Conservation (phyloP, 164 flowering plant species). For the Liquidambar formosana region DNA sequence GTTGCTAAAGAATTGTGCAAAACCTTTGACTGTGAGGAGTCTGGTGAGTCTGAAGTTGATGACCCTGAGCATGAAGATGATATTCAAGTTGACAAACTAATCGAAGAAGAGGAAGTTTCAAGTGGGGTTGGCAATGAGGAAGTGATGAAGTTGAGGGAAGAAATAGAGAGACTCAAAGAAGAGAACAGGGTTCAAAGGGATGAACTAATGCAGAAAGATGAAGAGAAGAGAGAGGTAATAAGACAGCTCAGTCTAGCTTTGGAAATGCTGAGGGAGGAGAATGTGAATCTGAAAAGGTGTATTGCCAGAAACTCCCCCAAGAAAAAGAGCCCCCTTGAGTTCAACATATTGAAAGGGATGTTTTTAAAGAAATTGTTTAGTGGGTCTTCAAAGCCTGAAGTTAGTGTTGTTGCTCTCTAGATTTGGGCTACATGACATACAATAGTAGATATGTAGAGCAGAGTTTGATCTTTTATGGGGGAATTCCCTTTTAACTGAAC, state of each 20-base stretch:
- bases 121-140: constrained; percentile 26
- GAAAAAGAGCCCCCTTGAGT: constrained; percentile 37
- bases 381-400: constrained; percentile 18
- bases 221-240: constrained; percentile 86
- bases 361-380: constrained; percentile 49
- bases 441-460: not conserved
- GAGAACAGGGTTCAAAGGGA: constrained; percentile 54
- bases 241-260: constrained; percentile 72
- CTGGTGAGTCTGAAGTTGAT: constrained; percentile 57
- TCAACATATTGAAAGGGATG: constrained; percentile 35
- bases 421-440: not conserved
- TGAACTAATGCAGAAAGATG: constrained; percentile 62
- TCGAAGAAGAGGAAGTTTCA: constrained; percentile 23
- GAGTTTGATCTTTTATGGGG: not conserved
- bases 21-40: constrained; percentile 44
- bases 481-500: no score
- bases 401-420: constrained; percentile 21
- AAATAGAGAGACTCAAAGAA: constrained; percentile 50
- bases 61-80: constrained; percentile 52
- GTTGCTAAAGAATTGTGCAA: constrained; percentile 5
- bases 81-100: constrained; percentile 13
- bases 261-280: constrained; percentile 68
- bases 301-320: constrained; percentile 26
- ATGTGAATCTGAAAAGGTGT: constrained; percentile 38
- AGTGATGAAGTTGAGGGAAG: constrained; percentile 51